Base-by-base conservation (phyloP, 2,329 filamentous ascomycete genomes). In the Penicillium crustosum region DNA sequence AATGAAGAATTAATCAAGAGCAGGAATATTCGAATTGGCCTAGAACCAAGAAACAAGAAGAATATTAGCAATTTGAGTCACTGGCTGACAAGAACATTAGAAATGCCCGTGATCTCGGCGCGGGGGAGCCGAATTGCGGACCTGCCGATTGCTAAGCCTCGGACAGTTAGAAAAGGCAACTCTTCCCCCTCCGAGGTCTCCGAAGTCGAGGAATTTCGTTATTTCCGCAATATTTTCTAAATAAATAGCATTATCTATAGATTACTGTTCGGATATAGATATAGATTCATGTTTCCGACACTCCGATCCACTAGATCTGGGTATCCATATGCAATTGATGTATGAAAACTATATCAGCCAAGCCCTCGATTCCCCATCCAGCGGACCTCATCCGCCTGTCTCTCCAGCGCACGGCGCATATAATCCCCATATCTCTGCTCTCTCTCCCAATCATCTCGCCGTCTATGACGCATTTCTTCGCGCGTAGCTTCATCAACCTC, bases 381-480 rank as follows among this genome's bases (percentile, higher is more conserved):
- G 63, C 87, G 81, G 58, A 89, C 85, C 73, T 94, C 91, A 70
- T 92, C 86, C 10, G 90, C 91, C 75, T 95, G 91, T 63, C 81
- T 80, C 75, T 90, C 85, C 58, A 96, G 76, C 21, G 90, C 90
- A 65, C 82, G 79, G 61, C 90, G 83, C 89, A 96, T 93, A 64
- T 79, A 83, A 53, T 83, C 80, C n/a, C 81, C 80, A 74, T 93
- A 93, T 63, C 87, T 82, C 15, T 63, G 62, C 47, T 77, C 75
- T 39, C 68, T 69, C 45, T 73, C 71, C 49, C 68, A 68, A 36
- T 73, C 66, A 27, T 74, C 71, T n/a, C 68, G 67, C 35, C 64
- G 70, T 29, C 67, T 66, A 13, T 68, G 64, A 38, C 70, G 70
- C 55, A 68, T 66, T 31, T 66, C 70, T 33, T 76, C 65, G 0